Evolutionary conservation across 108 stramenopile species (phyloP).

Genomic region (Aureococcus anophagefferens): DNA sequence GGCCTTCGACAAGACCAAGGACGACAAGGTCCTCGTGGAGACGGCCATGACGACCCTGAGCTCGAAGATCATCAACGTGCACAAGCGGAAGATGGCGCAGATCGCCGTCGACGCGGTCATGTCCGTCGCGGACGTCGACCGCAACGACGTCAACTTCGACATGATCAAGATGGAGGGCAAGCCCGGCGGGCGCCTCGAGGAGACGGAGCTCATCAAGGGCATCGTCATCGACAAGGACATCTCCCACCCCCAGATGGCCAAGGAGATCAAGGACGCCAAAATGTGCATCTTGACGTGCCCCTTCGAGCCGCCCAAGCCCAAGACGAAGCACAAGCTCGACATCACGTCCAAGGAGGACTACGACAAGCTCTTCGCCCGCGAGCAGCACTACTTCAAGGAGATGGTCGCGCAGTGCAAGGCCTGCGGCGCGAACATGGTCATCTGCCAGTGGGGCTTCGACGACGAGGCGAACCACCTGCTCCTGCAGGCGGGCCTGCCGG

Average conservation of each 20-base stretch:
- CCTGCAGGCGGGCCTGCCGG: constrained; percentile 78
- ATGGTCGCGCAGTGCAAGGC: constrained; percentile 98
- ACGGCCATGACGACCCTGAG: constrained; percentile 94
- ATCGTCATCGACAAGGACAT: constrained; percentile 98
- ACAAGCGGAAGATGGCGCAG: constrained; percentile 88
- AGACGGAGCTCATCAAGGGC: constrained; percentile 91
- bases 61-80: constrained; percentile 91
- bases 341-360: constrained; percentile 91
- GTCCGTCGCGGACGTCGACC: constrained; percentile 87
- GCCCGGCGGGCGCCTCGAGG: constrained; percentile 89
- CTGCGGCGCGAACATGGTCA: constrained; percentile 84
- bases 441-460: constrained; percentile 99
- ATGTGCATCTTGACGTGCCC: constrained; percentile 94
- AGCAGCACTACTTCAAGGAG: constrained; percentile 89
- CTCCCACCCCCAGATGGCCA: constrained; percentile 92
- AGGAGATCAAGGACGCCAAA: constrained; percentile 79
- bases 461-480: constrained; percentile 97
- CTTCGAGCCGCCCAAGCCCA: constrained; percentile 98
- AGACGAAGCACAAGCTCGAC: constrained; percentile 99
- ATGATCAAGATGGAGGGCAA: constrained; percentile 99
- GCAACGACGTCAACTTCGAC: constrained; percentile 97
- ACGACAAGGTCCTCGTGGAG: constrained; percentile 63
- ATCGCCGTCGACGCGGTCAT: constrained; percentile 88
- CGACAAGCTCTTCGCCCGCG: constrained; percentile 78
- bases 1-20: constrained; percentile 69